phyloP scores from a whole-genome alignment of 306 rosid species.

The Acmispon strigosus region DNA sequence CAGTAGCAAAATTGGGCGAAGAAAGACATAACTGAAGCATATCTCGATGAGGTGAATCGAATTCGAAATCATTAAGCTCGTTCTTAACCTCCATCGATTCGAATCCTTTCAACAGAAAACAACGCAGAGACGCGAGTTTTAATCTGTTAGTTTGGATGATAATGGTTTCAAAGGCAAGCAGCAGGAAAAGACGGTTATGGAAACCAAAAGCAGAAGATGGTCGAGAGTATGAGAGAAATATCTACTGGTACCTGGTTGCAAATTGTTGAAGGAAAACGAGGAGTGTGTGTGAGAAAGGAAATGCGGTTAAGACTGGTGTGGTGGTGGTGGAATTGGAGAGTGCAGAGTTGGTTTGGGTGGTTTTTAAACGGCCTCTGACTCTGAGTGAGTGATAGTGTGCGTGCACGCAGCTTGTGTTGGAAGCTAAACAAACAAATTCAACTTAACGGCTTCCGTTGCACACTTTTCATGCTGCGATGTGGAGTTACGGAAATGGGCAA shows the following conservation, averaged over 20 bases:
- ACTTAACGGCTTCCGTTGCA: constrained; percentile 1
- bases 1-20: constrained; percentile 4
- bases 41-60: constrained; percentile 21
- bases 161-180: too few relatives aligned
- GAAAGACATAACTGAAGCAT: constrained; percentile 17
- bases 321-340: neutral
- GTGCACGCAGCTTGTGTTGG: constrained; percentile 24
- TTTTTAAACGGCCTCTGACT: constrained; percentile 13
- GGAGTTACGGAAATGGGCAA: neutral
- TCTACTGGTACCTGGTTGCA: neutral
- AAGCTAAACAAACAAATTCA: constrained; percentile 15
- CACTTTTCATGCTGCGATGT: neutral
- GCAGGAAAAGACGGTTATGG: neutral
- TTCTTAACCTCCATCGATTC: constrained; percentile 17
- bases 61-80: constrained; percentile 16
- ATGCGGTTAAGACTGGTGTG: neutral
- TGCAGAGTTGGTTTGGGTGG: neutral
- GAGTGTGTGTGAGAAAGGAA: too few relatives aligned
- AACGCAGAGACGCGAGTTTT: neutral
- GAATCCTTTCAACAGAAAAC: neutral
- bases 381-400: neutral
- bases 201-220: neutral
- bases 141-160: neutral
- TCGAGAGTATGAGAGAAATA: neutral
- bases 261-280: neutral